Conservation (phyloP, 306 rosid species). For the Vigna hirtella region DNA sequence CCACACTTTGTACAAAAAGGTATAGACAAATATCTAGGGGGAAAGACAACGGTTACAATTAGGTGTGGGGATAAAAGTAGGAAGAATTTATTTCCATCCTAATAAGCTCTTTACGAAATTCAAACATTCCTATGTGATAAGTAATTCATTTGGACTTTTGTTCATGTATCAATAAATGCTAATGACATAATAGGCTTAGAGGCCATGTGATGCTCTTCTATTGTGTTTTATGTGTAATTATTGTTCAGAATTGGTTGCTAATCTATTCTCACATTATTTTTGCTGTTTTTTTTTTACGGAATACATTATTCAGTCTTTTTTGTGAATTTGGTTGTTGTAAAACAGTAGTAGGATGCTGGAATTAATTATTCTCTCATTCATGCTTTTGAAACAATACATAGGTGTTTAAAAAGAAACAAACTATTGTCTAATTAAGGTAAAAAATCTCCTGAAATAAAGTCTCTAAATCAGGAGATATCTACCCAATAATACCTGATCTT, state of each 20-base stretch:
- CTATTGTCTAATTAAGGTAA: too few species aligned
- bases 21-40: too few species aligned
- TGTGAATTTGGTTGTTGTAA: too few species aligned
- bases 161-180: not conserved
- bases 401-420: too few species aligned
- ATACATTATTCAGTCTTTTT: too few species aligned
- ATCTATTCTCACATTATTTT: not conserved
- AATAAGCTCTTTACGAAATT: not conserved
- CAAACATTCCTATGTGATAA: not conserved
- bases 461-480: too few species aligned
- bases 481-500: too few species aligned
- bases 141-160: not conserved
- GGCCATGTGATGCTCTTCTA: not conserved
- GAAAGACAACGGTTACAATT: too few species aligned
- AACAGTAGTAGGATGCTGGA: too few species aligned
- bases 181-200: not conserved
- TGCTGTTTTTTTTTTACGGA: not conserved
- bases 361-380: too few species aligned
- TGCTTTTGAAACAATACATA: too few species aligned
- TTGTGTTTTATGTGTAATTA: not conserved
- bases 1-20: not conserved
- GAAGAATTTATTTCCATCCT: conserved; percentile 15
- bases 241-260: not conserved
- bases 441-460: too few species aligned
- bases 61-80: not conserved